phyloP scores from a whole-genome alignment of 768 basidiomycete species.

The Gymnopilus dilepis region DNA sequence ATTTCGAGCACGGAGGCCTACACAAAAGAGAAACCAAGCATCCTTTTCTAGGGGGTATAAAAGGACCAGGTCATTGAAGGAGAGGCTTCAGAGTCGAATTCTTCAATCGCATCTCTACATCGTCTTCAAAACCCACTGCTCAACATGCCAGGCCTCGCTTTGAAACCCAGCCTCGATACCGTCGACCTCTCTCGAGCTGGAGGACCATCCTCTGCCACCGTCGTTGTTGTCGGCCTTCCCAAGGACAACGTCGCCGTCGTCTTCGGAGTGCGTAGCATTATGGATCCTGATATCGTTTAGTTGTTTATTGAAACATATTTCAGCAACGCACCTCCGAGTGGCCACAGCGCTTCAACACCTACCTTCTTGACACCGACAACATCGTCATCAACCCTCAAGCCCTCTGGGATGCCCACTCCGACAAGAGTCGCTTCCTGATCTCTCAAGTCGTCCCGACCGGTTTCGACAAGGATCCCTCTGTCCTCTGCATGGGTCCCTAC shows the following conservation, averaged over 20 bases:
- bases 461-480: constrained; percentile 3
- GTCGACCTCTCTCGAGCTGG: constrained; percentile 7
- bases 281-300: too few species aligned
- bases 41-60: background rate
- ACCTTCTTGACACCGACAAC: constrained; percentile 16
- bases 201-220: constrained; percentile 11
- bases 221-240: constrained; percentile 12
- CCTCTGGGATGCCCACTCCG: constrained; percentile 16
- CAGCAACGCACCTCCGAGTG: constrained; percentile 15
- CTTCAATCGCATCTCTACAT: background rate
- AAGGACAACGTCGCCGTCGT: constrained; percentile 11
- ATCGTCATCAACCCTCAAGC: constrained; percentile 15
- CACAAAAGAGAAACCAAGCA: too few species aligned
- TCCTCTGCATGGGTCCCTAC: constrained; percentile 15
- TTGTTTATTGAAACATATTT: background rate
- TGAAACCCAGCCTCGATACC: background rate
- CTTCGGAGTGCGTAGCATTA: constrained; percentile 13
- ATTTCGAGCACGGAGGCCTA: too few species aligned
- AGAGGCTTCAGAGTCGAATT: background rate
- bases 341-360: constrained; percentile 19
- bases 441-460: background rate
- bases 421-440: constrained; percentile 10
- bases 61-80: background rate
- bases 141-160: constrained; percentile 10
- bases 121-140: background rate